Percentiles rank a stretch among this genome's conserved stretches.
These are phyloP conservation scores for Cymbopogon citratus DNA, from an alignment of 176 grass and related monocot genomes.

Conservation along the genomic window DNA sequence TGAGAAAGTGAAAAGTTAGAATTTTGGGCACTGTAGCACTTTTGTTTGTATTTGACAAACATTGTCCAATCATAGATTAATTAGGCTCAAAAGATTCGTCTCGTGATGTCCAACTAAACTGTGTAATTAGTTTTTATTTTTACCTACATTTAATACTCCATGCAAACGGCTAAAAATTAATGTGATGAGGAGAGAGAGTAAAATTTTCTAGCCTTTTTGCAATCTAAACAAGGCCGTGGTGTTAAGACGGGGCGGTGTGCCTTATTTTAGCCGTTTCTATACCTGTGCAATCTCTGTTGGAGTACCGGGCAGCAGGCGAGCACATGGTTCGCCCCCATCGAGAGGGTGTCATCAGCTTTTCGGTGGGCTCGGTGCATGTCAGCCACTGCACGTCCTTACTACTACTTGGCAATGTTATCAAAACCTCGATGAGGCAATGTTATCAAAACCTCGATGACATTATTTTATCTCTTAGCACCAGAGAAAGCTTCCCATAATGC, in stretches of 20 bases:
- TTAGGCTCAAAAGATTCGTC: too few species aligned
- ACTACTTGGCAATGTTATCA: not conserved
- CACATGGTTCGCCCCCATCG: conserved; percentile 1
- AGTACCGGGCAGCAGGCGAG: not conserved
- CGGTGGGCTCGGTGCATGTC: conserved; percentile 22
- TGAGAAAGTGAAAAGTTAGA: too few species aligned
- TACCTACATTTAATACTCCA: too few species aligned
- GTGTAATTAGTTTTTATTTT: too few species aligned
- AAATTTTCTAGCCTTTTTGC: too few species aligned
- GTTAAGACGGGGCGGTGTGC: not conserved
- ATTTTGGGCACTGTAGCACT: too few species aligned
- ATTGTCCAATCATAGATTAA: too few species aligned
- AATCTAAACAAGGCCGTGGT: too few species aligned
- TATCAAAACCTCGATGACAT: not conserved
- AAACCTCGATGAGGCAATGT: not conserved
- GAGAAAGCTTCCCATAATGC: not conserved
- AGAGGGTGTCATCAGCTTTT: conserved; percentile 5
- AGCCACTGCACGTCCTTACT: conserved; percentile 2
- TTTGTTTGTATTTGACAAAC: too few species aligned
- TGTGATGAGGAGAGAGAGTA: too few species aligned
- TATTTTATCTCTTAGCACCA: not conserved
- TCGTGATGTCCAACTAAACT: too few species aligned
- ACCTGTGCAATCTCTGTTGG: not conserved
- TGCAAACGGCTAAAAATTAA: too few species aligned
- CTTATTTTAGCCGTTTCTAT: not conserved